Evolutionary conservation across 768 basidiomycete genomes (phyloP), one percentile per base, ranked within the genome.

Genomic region (Kwoniella mangroviensis): DNA sequence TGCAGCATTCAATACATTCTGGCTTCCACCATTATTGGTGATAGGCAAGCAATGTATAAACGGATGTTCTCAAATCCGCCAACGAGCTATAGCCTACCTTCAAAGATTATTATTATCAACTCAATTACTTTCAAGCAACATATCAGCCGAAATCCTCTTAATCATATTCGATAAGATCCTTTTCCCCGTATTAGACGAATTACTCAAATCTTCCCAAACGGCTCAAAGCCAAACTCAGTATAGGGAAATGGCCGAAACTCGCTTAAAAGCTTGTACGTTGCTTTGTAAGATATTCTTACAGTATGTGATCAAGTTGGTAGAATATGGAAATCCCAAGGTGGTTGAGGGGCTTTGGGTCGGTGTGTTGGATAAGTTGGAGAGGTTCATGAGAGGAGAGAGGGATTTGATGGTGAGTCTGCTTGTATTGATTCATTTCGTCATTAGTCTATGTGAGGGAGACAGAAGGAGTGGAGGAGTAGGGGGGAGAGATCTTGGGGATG

Each of bases 251-350:
- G 88, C 91, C 3, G 96, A 98, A 84, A 95, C 93, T 9, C 88
- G 96, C 3, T 81, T 98, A 42, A 88, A 92, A 34, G 94, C 92
- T 4, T 91, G 90, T 34, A 92, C 91, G n/a, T 84, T 98, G 66
- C 85, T 97, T 42, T 97, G 94, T 87, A 97, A 97, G 85, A 89
- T 90, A 12, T 98, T 99, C 84, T 91, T 98, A 88, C 93, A 96
- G 75, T 91, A 94, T 68, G 91, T 94, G 72, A 86, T 93, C 52
- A 87, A 90, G 13, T 90, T 93, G 65, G 87, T 85, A 56, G 86
- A 87, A 71, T 67, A 61, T 22, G 84, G 84, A 12, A 85, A 87
- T 53, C 85, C 69, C 13, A 60, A 60, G 7, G 6, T n/a, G 0
- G 92, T 80, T 59, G 85, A 88, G 43, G 85, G 91, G 34, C 80